Evolutionary conservation across 2,329 filamentous ascomycete genomes (phyloP).

Genomic region (Diaporthe longicolla): DNA sequence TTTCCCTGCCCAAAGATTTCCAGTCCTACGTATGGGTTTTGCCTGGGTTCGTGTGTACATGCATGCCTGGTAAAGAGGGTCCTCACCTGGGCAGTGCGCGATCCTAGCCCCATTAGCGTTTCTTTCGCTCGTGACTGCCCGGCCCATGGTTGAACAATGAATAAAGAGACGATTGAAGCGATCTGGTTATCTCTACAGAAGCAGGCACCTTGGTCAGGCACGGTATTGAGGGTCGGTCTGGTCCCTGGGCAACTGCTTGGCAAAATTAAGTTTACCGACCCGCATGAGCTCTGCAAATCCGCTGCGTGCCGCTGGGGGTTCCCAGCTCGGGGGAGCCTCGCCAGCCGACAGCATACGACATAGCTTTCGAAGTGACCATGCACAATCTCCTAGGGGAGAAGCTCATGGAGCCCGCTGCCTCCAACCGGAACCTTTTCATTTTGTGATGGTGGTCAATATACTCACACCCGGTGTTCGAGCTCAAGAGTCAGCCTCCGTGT

Average conservation of each 20-base stretch:
- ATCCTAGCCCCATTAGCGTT: no score
- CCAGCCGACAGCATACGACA: not conserved
- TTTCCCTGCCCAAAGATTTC: no score
- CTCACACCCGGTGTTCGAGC: not conserved
- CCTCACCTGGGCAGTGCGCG: no score
- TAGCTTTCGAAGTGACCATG: not conserved
- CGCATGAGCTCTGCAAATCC: conserved; percentile 5
- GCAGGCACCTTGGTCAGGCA: no score
- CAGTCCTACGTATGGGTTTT: no score
- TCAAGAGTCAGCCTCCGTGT: not conserved
- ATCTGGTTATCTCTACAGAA: no score
- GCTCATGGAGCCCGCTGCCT: not conserved
- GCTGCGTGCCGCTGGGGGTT: conserved; percentile 3
- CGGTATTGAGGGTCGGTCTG: not conserved
- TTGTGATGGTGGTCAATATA: not conserved
- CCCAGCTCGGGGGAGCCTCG: conserved; percentile 24
- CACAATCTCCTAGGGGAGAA: not conserved
- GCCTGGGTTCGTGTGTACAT: no score
- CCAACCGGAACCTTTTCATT: not conserved
- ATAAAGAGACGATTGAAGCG: not conserved
- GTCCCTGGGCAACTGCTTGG: not conserved
- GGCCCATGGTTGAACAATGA: no score
- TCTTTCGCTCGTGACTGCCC: no score
- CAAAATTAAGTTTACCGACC: not conserved
- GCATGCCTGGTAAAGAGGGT: no score